phyloP scores from a whole-genome alignment of 2,329 filamentous ascomycete species.

The Gyromitra esculenta region DNA sequence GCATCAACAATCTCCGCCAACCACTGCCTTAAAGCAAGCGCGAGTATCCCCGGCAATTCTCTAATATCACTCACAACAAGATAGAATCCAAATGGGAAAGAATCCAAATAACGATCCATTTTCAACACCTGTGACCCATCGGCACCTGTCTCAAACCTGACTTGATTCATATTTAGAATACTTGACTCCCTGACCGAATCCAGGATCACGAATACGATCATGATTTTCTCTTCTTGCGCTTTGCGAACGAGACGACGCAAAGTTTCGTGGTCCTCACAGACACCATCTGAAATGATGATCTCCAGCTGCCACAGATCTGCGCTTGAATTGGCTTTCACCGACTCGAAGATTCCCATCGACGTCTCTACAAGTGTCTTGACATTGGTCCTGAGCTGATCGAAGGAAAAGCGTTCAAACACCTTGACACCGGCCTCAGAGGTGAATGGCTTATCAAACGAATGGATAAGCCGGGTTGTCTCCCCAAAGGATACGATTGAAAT shows the following conservation, averaged over 20 bases:
- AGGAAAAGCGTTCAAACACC: constrained; percentile 84
- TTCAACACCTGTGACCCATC: constrained; percentile 74
- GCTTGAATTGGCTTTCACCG: constrained; percentile 67
- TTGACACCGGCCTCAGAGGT: constrained; percentile 81
- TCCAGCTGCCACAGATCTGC: constrained; percentile 93
- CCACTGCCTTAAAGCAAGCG: constrained; percentile 91
- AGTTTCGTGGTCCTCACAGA: constrained; percentile 87
- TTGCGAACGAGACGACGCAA: constrained; percentile 84
- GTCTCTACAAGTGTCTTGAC: constrained; percentile 81
- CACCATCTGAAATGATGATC: constrained; percentile 90
- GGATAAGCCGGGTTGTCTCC: constrained; percentile 80
- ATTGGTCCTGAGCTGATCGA: constrained; percentile 86
- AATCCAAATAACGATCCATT: constrained; percentile 91
- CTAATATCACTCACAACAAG: constrained; percentile 90
- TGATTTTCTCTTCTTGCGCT: constrained; percentile 91
- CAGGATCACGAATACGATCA: constrained; percentile 98
- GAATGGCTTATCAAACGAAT: constrained; percentile 85
- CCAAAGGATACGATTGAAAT: constrained; percentile 93
- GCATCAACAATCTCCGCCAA: constrained; percentile 65
- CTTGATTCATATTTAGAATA: constrained; percentile 88
- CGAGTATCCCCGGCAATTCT: constrained; percentile 88
- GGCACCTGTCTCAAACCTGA: constrained; percentile 78
- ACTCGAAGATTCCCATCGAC: constrained; percentile 78
- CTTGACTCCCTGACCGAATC: constrained; percentile 68
- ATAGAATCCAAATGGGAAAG: constrained; percentile 97